These are phyloP conservation scores for Pseudocercospora pini-densiflorae DNA, from an alignment of 2,329 filamentous ascomycete species.

Conservation along the genomic window DNA sequence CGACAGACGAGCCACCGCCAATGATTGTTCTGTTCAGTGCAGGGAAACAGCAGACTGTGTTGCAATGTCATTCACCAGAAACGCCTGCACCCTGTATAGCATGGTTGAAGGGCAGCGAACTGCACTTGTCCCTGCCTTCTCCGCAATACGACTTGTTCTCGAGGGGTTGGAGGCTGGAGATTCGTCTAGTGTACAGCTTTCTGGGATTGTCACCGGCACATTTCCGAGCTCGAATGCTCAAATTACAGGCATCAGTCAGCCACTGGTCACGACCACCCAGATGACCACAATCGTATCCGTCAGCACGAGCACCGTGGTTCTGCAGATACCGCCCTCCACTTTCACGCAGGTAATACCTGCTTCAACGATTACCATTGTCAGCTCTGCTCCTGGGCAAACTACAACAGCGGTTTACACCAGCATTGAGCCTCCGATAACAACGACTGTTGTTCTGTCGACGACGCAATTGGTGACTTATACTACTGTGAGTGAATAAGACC, in stretches of 20 bases:
- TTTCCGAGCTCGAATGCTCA: neutral
- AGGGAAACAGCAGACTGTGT: neutral
- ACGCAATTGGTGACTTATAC: neutral
- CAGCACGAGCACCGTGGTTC: neutral
- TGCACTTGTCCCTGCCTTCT: neutral
- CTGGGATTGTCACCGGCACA: neutral
- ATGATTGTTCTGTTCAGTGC: neutral
- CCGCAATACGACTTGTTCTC: neutral
- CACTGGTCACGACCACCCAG: neutral
- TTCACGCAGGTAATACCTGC: neutral
- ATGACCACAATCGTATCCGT: neutral
- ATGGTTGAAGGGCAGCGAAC: neutral
- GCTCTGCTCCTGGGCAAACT: neutral
- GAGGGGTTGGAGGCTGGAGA: neutral
- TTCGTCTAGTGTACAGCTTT: neutral
- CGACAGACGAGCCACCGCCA: neutral
- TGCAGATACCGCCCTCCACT: neutral
- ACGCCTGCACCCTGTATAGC: neutral
- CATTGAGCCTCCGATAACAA: neutral
- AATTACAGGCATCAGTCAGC: neutral
- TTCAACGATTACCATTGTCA: neutral
- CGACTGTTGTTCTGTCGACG: neutral
- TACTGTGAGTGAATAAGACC: neutral
- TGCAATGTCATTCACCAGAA: neutral
- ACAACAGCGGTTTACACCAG: neutral